Evolutionary conservation across 331 rosid genomes (phyloP).

Genomic region (Stylosanthes scabra): DNA sequence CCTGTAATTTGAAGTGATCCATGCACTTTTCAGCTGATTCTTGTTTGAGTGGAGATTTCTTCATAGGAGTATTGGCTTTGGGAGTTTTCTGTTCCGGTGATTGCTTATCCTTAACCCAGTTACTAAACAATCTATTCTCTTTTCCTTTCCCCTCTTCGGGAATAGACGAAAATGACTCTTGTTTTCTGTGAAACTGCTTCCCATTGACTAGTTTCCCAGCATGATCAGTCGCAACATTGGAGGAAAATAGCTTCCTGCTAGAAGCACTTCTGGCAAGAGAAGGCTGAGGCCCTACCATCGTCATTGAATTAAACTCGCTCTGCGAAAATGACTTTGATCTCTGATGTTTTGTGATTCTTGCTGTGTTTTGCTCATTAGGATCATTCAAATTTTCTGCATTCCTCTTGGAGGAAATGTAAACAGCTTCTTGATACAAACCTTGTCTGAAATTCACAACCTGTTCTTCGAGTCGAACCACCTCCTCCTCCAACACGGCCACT

Average conservation of each 20-base stretch:
- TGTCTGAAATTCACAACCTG: constrained; percentile 93
- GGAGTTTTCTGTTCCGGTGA: constrained; percentile 73
- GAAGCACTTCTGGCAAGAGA: constrained; percentile 79
- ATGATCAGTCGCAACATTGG: constrained; percentile 51
- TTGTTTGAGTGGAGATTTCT: constrained; percentile 65
- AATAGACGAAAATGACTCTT: constrained; percentile 55
- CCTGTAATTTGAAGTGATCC: constrained; percentile 71
- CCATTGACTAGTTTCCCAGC: constrained; percentile 50
- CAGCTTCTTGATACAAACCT: constrained; percentile 97
- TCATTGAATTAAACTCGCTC: constrained; percentile 66
- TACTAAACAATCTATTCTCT: constrained; percentile 64
- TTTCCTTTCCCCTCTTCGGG: constrained; percentile 78
- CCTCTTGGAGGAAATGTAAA: constrained; percentile 72
- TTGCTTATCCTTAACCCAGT: constrained; percentile 59
- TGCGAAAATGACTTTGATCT: constrained; percentile 81
- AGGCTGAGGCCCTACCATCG: constrained; percentile 62
- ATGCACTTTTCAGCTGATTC: constrained; percentile 63
- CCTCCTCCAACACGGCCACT: constrained; percentile 96
- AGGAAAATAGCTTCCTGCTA: constrained; percentile 65
- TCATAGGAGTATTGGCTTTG: constrained; percentile 55
- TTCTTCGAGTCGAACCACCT: constrained; percentile 89
- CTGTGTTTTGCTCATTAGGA: constrained; percentile 55
- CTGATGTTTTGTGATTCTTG: constrained; percentile 72
- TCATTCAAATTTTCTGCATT: constrained; percentile 66
- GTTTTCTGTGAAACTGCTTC: constrained; percentile 64